Conservation (phyloP, 75 land plant species). For the Picea glauca region DNA sequence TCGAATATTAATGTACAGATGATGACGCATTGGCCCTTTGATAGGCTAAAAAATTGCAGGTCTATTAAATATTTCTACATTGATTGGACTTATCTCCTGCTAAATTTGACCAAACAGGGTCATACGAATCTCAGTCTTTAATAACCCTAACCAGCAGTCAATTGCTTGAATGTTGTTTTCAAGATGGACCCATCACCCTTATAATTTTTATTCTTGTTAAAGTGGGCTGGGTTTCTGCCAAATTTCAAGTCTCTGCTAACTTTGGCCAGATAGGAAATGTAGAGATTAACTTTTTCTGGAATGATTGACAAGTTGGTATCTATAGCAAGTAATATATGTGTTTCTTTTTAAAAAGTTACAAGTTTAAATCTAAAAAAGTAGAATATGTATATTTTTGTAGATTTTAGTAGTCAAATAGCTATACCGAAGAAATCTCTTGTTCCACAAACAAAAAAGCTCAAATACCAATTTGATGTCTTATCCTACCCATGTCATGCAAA, state of each 20-base stretch:
- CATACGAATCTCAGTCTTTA: not conserved
- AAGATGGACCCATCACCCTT: not conserved
- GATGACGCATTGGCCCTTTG: too few species aligned
- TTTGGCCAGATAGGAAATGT: not conserved
- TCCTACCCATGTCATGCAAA: not conserved
- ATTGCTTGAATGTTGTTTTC: not conserved
- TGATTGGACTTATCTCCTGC: not conserved
- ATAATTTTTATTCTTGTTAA: not conserved
- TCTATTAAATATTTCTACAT: not conserved
- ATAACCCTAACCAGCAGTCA: not conserved
- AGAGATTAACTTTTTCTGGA: not conserved
- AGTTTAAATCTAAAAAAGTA: too few species aligned
- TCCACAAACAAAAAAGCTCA: too few species aligned
- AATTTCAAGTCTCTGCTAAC: not conserved
- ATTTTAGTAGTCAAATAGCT: too few species aligned
- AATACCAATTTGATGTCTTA: too few species aligned
- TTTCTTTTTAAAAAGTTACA: too few species aligned
- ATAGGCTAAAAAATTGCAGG: too few species aligned
- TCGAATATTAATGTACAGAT: too few species aligned
- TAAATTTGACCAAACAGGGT: not conserved
- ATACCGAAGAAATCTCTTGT: too few species aligned
- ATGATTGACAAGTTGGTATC: too few species aligned
- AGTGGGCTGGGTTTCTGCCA: not conserved
- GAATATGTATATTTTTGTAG: too few species aligned
- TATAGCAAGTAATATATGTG: too few species aligned